phyloP scores from a whole-genome alignment of 768 basidiomycete genomes.

The Imleria badia region DNA sequence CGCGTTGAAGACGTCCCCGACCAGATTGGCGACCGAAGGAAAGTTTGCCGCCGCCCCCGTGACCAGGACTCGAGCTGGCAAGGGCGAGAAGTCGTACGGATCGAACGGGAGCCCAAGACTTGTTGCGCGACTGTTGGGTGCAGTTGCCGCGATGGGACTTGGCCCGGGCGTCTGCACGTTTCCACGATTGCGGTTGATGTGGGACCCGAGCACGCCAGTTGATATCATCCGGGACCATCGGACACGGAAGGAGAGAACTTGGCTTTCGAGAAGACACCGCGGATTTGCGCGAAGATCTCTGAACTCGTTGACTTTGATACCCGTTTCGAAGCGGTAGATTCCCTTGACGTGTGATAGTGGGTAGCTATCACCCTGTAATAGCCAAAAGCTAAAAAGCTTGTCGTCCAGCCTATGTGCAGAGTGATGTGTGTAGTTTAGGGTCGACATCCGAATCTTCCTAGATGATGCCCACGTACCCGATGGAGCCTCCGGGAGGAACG shows the following conservation, averaged over 20 bases:
- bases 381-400: conserved; percentile 89
- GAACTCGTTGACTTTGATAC: conserved; percentile 86
- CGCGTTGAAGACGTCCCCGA: conserved; percentile 82
- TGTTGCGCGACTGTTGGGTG: conserved; percentile 23
- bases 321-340: conserved; percentile 85
- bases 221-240: conserved; percentile 76
- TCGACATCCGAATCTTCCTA: background rate
- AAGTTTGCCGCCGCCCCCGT: conserved; percentile 85
- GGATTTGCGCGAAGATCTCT: conserved; percentile 88
- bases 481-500: conserved; percentile 87
- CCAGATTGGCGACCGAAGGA: conserved; percentile 75
- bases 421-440: background rate
- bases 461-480: conserved; percentile 55
- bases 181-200: conserved; percentile 31
- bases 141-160: conserved; percentile 21
- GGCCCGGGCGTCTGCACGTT: conserved; percentile 33
- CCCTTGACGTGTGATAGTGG: conserved; percentile 81
- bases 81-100: conserved; percentile 66
- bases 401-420: conserved; percentile 67
- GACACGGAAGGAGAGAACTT: conserved; percentile 77
- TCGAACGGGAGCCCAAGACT: conserved; percentile 73
- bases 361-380: conserved; percentile 74
- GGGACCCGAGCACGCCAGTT: conserved; percentile 61
- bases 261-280: conserved; percentile 80
- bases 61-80: conserved; percentile 66